These are phyloP conservation scores for Leccinum uliginosum DNA, from an alignment of 768 basidiomycete species.

Conservation along the genomic window DNA sequence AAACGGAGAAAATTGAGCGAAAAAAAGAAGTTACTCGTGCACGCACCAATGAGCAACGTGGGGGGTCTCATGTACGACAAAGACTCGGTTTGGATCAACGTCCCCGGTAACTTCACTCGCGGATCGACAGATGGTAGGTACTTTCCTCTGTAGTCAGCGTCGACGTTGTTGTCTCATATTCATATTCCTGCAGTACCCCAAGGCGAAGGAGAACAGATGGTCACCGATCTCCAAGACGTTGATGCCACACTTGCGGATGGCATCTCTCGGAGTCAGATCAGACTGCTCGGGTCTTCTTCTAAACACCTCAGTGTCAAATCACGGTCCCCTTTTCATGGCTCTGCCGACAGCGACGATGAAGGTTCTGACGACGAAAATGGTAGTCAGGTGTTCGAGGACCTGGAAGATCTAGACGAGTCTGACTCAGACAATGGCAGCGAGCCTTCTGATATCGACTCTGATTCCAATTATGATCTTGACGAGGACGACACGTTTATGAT, in stretches of 20 bases:
- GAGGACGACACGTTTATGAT: background rate
- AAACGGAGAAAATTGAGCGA: conserved; percentile 90
- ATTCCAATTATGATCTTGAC: background rate
- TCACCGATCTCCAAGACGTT: conserved; percentile 92
- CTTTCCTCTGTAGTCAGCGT: background rate
- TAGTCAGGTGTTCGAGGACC: conserved; percentile 12
- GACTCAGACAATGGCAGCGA: conserved; percentile 1
- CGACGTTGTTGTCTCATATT: background rate
- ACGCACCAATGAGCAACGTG: conserved; percentile 98
- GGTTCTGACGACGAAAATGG: conserved; percentile 21
- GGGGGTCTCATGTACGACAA: conserved; percentile 97
- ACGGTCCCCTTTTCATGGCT: conserved; percentile 27
- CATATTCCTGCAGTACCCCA: conserved; percentile 45
- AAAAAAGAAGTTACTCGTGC: conserved; percentile 86
- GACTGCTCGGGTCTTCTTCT: conserved; percentile 79
- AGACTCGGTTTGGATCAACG: conserved; percentile 97
- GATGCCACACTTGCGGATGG: conserved; percentile 76
- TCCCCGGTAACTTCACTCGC: conserved; percentile 88
- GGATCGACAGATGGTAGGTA: conserved; percentile 60
- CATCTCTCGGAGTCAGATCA: conserved; percentile 76
- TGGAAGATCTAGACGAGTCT: background rate
- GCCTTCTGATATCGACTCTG: background rate
- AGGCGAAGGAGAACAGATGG: conserved; percentile 97
- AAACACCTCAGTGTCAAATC: conserved; percentile 51
- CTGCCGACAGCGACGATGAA: conserved; percentile 35